Conservation (phyloP, 768 basidiomycete genomes). For the Boletus patriciae region DNA sequence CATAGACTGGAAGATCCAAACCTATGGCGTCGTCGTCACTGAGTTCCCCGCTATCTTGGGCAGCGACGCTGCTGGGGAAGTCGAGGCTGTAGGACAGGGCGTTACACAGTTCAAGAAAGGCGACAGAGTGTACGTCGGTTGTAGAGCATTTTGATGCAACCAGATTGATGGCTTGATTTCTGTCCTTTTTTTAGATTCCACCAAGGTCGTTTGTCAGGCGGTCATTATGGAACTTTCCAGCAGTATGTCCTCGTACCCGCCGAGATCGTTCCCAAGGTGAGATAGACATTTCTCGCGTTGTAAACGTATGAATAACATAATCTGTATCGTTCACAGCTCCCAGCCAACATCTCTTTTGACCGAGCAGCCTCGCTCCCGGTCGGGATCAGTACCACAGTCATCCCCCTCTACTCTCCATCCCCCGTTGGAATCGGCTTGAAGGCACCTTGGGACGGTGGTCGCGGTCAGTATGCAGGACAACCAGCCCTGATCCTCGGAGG, state of each 20-base stretch:
- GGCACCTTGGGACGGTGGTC: constrained; percentile 38
- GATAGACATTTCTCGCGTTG: not conserved
- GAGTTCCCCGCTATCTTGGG: constrained; percentile 41
- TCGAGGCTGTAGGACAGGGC: constrained; percentile 40
- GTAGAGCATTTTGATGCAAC: not conserved
- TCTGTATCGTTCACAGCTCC: constrained; percentile 35
- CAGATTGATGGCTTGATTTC: not conserved
- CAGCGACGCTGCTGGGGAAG: constrained; percentile 40
- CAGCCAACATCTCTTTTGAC: constrained; percentile 23
- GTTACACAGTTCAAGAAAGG: constrained; percentile 41
- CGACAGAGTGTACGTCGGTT: constrained; percentile 21
- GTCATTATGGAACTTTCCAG: constrained; percentile 26
- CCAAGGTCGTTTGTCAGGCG: constrained; percentile 1
- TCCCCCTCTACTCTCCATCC: constrained; percentile 33
- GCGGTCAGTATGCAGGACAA: constrained; percentile 30
- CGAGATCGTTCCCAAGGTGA: constrained; percentile 20
- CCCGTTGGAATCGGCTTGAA: constrained; percentile 31
- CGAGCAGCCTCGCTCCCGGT: constrained; percentile 40
- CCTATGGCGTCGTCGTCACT: not conserved
- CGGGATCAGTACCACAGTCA: constrained; percentile 31
- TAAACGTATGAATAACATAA: not conserved
- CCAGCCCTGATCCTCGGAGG: constrained; percentile 41
- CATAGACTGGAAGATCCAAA: constrained; percentile 37
- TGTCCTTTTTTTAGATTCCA: constrained; percentile 17
- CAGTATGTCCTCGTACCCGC: constrained; percentile 26